phyloP scores from a whole-genome alignment of 495 filamentous ascomycete genomes.

The Trichoderma virens region DNA sequence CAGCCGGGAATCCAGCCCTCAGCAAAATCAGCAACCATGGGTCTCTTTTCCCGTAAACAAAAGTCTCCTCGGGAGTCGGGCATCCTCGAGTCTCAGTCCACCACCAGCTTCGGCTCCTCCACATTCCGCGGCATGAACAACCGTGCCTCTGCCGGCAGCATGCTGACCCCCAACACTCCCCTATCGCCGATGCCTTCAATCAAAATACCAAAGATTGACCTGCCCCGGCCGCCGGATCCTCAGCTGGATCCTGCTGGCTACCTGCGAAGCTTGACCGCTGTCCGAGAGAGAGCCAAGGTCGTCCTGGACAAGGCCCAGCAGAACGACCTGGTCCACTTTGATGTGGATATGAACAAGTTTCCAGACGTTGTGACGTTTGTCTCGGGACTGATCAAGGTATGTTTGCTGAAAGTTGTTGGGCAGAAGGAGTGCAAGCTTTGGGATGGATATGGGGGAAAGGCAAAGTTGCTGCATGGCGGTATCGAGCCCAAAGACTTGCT shows the following conservation, averaged over 20 bases:
- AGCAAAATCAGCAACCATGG: conserved; percentile 21
- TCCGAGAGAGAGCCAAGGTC: conserved; percentile 68
- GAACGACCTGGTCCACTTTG: conserved; percentile 81
- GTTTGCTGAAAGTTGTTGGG: not conserved
- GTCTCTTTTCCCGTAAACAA: conserved; percentile 33
- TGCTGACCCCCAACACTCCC: conserved; percentile 31
- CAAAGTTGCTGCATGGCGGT: not conserved
- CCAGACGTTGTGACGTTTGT: conserved; percentile 84
- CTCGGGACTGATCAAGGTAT: conserved; percentile 92
- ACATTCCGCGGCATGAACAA: conserved; percentile 23
- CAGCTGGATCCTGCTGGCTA: conserved; percentile 86
- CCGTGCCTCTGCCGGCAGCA: conserved; percentile 18
- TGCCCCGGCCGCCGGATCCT: conserved; percentile 84
- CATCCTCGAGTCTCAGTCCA: conserved; percentile 21
- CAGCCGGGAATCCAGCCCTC: not conserved
- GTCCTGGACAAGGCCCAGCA: conserved; percentile 69
- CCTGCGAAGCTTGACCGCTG: conserved; percentile 80
- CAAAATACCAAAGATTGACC: conserved; percentile 47
- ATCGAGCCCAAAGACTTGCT: not conserved
- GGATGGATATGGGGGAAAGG: not conserved
- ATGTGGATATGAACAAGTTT: conserved; percentile 85
- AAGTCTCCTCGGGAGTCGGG: conserved; percentile 25
- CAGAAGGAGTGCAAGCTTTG: not conserved
- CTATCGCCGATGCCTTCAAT: conserved; percentile 17
- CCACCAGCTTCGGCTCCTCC: conserved; percentile 29